Evolutionary conservation across 352 stramenopile species (phyloP).

Genomic region (Phytophthora pinifolia): DNA sequence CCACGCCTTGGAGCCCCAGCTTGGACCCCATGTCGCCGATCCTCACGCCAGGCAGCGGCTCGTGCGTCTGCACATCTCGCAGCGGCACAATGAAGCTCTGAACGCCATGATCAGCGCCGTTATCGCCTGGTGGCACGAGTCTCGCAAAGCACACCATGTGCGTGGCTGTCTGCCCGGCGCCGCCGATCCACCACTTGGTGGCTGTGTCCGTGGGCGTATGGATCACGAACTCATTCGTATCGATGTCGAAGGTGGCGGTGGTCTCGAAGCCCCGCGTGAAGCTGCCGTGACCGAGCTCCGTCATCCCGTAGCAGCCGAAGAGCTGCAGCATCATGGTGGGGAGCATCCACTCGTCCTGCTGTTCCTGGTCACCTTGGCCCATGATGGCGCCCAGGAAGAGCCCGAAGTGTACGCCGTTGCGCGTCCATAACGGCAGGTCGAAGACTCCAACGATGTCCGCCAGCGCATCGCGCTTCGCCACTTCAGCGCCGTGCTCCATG

Average conservation of each 20-base stretch:
- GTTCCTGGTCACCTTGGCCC: conserved; percentile 73
- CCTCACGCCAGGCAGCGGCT: conserved; percentile 45
- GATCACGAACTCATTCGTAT: conserved; percentile 92
- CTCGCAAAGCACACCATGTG: conserved; percentile 95
- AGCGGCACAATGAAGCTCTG: conserved; percentile 97
- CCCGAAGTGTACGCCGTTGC: conserved; percentile 83
- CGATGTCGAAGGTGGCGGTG: conserved; percentile 92
- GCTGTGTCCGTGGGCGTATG: conserved; percentile 95
- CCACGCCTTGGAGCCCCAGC: conserved; percentile 72
- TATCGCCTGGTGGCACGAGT: conserved; percentile 64
- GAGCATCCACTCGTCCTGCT: conserved; percentile 82
- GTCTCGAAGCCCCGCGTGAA: conserved; percentile 92
- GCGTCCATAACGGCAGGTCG: conserved; percentile 64
- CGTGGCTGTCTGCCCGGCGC: conserved; percentile 92
- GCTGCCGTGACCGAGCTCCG: conserved; percentile 91
- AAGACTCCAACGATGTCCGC: conserved; percentile 67
- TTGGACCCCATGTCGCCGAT: conserved; percentile 75
- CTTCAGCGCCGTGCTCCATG: conserved; percentile 49
- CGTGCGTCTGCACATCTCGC: conserved; percentile 81
- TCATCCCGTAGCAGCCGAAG: conserved; percentile 89
- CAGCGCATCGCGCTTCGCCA: conserved; percentile 62
- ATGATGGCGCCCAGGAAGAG: conserved; percentile 81
- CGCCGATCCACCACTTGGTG: conserved; percentile 97
- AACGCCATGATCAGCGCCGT: conserved; percentile 83
- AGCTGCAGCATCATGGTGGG: conserved; percentile 74